These are phyloP conservation scores for Cercospora sp. DNA, from an alignment of 2,329 filamentous ascomycete genomes.

Conservation along the genomic window DNA sequence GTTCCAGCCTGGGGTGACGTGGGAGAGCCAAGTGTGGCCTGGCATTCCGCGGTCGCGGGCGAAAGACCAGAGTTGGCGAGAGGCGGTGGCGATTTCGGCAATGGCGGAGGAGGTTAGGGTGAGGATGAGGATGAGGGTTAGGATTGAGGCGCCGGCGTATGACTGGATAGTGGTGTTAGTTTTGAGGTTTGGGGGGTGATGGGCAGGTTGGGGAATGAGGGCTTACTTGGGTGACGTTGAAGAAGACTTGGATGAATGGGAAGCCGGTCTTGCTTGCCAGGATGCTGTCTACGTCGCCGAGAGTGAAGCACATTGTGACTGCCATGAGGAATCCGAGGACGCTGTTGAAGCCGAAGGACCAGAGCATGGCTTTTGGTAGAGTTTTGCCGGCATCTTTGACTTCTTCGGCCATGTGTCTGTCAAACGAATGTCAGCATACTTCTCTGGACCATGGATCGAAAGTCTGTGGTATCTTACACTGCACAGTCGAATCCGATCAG, in stretches of 20 bases:
- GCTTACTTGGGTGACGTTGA: constrained; percentile 21
- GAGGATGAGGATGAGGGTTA: constrained; percentile 38
- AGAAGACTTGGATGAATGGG: constrained; percentile 40
- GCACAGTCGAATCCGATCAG: constrained; percentile 16
- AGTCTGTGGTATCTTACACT: background rate
- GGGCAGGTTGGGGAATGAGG: too few relatives aligned
- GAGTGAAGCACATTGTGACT: constrained; percentile 38
- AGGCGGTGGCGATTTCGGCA: constrained; percentile 38
- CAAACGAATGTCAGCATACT: background rate
- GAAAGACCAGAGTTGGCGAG: constrained; percentile 36
- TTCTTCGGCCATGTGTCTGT: constrained; percentile 21
- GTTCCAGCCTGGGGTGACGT: constrained; percentile 4
- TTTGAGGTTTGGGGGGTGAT: background rate
- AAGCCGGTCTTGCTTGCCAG: constrained; percentile 28
- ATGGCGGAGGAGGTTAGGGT: constrained; percentile 29
- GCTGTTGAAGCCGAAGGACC: constrained; percentile 13
- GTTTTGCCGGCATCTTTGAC: constrained; percentile 13
- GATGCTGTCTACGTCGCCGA: constrained; percentile 31
- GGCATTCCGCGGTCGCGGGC: constrained; percentile 42
- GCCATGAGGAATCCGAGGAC: constrained; percentile 19
- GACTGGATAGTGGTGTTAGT: background rate
- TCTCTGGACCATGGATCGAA: too few relatives aligned
- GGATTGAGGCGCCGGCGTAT: constrained; percentile 33
- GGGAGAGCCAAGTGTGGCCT: background rate
- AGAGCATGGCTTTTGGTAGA: constrained; percentile 15